These are phyloP conservation scores for Myriosclerotinia scirpicola DNA, from an alignment of 2,329 filamentous ascomycete genomes.

Conservation along the genomic window DNA sequence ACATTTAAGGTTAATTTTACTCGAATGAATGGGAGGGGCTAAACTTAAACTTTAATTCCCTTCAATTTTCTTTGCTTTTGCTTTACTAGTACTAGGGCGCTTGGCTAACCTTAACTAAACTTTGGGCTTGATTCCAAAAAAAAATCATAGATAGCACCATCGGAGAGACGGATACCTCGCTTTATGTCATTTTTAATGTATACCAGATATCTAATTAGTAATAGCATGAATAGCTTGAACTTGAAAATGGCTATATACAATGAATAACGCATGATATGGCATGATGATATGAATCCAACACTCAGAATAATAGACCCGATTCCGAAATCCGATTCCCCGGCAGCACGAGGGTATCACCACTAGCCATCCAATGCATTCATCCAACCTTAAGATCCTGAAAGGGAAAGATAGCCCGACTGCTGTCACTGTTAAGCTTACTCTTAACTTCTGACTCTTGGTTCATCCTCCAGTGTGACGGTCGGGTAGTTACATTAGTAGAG, in stretches of 20 bases:
- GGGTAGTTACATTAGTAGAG: background rate
- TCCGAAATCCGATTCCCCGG: conserved; percentile 13
- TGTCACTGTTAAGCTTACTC: background rate
- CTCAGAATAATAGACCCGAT: background rate
- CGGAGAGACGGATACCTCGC: too few relatives aligned
- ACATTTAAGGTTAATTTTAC: conserved; percentile 18
- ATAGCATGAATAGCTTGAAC: too few relatives aligned
- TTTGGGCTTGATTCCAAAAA: too few relatives aligned
- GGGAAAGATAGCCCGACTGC: background rate
- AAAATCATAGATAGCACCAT: too few relatives aligned
- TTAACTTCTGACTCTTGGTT: background rate
- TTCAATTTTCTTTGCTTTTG: background rate
- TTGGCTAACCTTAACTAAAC: too few relatives aligned
- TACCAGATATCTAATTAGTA: too few relatives aligned
- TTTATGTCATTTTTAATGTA: too few relatives aligned
- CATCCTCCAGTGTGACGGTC: background rate
- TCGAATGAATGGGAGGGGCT: conserved; percentile 13
- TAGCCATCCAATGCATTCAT: background rate
- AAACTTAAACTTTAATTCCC: background rate
- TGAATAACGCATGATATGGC: background rate
- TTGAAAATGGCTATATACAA: background rate
- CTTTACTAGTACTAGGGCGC: background rate
- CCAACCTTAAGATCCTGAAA: background rate
- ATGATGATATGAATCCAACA: background rate
- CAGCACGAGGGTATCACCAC: background rate